Base-by-base conservation (phyloP, 192 early-diverging fungal species). In the Coemansia interrupta region DNA sequence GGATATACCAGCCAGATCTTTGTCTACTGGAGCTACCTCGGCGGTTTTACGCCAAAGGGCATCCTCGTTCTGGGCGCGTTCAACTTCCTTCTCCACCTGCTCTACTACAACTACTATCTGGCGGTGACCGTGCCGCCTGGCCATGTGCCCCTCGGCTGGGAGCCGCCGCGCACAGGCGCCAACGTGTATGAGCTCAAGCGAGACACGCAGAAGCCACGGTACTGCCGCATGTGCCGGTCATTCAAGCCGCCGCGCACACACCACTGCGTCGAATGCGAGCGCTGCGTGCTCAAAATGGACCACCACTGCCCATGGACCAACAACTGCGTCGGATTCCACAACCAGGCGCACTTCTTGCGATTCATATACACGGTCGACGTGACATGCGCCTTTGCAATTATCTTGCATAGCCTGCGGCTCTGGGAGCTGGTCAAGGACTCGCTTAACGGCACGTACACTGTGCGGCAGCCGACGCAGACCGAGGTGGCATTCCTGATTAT, bases 271-370 rank as follows among this genome's bases (percentile, higher is more conserved):
- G 76, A 80, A 29, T 92, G 90, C 67, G 80, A 85, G 46, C 81
- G 80, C 29, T 92, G 90, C 79, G 83, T 91, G 29, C 83, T 92
- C 50, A 90, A 87, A 58, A 90, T 92, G 88, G 90, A 92, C 57
- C 90, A 92, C 60, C 90, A 92, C 63, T 92, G 90, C 46, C 94
- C 93, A 7, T 98, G 93, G 92, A 85, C 94, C 54, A 83, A 86
- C 55, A 89, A 89, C 62, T 90, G 88, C 64, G 86, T 92, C 29
- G 90, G 90, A 10, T 86, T 83, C 60, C 73, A 66, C 60, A 92
- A 92, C 70, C 88, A 92, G 68, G 74, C 81, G 28, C 87, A 85
- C 50, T 91, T 91, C 73, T 42, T 90, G 49, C 77, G 89, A 56
- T 91, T 91, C 43, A 52, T 82, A 11, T 76, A 70, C 43, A 68